These are phyloP conservation scores for Adansonia gregorii DNA, from an alignment of 441 rosid genomes.

Conservation along the genomic window DNA sequence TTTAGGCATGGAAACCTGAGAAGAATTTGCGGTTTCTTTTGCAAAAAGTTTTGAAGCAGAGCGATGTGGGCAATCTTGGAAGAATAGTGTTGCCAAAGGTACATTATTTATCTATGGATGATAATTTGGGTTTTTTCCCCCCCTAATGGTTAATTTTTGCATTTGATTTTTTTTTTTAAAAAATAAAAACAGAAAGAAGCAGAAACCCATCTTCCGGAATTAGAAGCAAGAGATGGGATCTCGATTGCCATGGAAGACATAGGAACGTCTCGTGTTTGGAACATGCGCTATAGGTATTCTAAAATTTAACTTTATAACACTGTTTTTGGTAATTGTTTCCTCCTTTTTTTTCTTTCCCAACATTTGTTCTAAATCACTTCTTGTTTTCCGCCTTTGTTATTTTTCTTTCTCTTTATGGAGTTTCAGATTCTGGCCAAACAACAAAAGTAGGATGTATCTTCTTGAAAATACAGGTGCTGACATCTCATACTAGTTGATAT, in stretches of 20 bases:
- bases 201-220: conserved; percentile 90
- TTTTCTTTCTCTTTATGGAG: conserved; percentile 36
- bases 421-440: conserved; percentile 98
- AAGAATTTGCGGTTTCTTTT: conserved; percentile 89
- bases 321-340: neutral
- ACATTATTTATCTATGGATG: neutral
- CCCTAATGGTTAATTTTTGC: neutral
- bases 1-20: conserved; percentile 75
- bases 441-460: conserved; percentile 99
- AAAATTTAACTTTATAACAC: conserved; percentile 4
- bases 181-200: conserved; percentile 67
- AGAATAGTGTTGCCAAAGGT: conserved; percentile 96
- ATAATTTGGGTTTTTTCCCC: neutral
- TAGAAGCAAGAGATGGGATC: conserved; percentile 96
- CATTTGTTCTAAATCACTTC: conserved; percentile 32
- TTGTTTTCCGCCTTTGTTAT: neutral
- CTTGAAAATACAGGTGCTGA: conserved; percentile 86
- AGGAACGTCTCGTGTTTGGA: conserved; percentile 94
- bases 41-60: conserved; percentile 96
- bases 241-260: conserved; percentile 95
- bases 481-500: neutral
- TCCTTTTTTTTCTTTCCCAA: neutral
- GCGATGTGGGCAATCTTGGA: conserved; percentile 95
- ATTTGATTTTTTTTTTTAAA: conserved; percentile 9
- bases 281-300: conserved; percentile 91